Conservation (phyloP, 257 asterid genomes). For the Anisodus acutangulus region DNA sequence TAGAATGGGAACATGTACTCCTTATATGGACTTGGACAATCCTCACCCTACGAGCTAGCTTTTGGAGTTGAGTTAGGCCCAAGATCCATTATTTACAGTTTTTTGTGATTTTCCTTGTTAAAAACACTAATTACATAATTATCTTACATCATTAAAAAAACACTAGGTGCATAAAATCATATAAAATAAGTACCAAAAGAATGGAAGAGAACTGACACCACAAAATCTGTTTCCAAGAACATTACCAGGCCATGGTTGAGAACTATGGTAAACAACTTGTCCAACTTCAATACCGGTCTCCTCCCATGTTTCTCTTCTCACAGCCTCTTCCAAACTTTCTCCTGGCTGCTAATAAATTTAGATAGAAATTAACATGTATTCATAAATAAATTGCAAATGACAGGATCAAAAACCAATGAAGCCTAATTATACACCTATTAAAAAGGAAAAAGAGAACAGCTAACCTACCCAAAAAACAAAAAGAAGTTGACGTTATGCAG, state of each 20-base stretch:
- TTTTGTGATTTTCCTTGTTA: too few species aligned
- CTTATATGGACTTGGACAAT: too few species aligned
- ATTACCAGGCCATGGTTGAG: conserved; percentile 99
- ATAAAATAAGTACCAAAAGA: neutral
- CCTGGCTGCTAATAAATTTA: conserved; percentile 66
- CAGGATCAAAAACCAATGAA: neutral
- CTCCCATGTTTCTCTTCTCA: conserved; percentile 87
- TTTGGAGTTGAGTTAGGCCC: too few species aligned
- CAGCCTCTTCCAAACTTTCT: conserved; percentile 97
- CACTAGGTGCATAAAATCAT: neutral
- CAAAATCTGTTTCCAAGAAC: neutral
- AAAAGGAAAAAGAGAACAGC: neutral
- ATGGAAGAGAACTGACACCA: neutral
- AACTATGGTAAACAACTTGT: conserved; percentile 90
- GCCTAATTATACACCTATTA: neutral
- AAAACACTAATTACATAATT: too few species aligned
- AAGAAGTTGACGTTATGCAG: neutral
- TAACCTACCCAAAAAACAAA: neutral
- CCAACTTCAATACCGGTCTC: conserved; percentile 97
- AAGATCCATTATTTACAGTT: too few species aligned
- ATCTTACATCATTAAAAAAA: neutral
- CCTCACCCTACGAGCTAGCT: too few species aligned
- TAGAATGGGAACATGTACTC: too few species aligned
- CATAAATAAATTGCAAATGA: neutral
- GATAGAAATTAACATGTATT: neutral